Percentiles rank a stretch among this genome's conserved stretches.
These are phyloP conservation scores for Teunomyces barrocoloradensis DNA, from an alignment of 805 yeast species.

Conservation along the genomic window DNA sequence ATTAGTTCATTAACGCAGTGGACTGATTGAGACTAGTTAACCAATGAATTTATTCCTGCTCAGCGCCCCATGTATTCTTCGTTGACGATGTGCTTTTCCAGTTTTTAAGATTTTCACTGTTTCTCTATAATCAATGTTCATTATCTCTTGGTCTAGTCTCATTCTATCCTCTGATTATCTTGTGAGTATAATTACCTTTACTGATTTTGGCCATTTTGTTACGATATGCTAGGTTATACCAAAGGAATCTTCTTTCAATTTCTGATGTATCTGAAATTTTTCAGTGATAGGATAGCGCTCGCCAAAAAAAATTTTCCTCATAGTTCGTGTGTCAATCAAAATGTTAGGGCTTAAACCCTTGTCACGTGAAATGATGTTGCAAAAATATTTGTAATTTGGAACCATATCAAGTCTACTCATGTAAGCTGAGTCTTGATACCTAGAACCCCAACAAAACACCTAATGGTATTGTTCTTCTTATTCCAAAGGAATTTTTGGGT, in stretches of 20 bases:
- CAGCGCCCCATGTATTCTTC: background rate
- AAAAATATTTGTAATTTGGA: background rate
- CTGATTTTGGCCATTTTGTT: slow-evolving; percentile 61
- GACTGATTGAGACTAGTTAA: slow-evolving; percentile 1
- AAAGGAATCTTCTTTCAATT: slow-evolving; percentile 4
- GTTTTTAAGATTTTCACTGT: background rate
- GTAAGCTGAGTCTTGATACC: no score
- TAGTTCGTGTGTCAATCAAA: slow-evolving; percentile 1
- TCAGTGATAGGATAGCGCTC: slow-evolving; percentile 5
- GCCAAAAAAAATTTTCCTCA: slow-evolving; percentile 9
- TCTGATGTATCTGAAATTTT: slow-evolving; percentile 4
- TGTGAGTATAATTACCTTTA: slow-evolving; percentile 47
- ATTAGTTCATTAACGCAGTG: background rate
- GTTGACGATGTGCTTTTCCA: background rate
- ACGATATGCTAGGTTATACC: slow-evolving; percentile 6
- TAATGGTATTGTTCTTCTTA: no score
- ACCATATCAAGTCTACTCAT: no score
- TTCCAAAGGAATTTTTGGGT: no score
- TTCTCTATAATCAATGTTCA: background rate
- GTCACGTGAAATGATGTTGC: background rate
- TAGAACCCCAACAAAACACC: no score
- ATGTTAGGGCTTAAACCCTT: background rate
- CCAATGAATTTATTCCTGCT: background rate
- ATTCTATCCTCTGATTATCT: background rate
- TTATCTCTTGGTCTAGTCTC: background rate